phyloP scores from a whole-genome alignment of 2,329 filamentous ascomycete species.

The Albophoma yamanashiensis region DNA sequence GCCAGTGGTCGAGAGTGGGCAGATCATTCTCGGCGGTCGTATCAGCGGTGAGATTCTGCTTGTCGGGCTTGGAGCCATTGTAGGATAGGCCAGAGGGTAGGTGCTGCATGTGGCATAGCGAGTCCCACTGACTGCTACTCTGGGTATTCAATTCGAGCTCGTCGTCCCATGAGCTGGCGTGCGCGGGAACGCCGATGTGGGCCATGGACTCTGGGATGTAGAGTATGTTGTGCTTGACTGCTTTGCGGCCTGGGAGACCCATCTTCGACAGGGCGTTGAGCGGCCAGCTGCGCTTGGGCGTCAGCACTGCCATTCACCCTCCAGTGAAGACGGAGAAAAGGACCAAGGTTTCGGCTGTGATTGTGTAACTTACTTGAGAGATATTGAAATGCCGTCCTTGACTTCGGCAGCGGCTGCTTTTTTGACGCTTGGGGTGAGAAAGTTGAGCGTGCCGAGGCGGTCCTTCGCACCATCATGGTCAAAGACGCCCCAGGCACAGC shows the following conservation, averaged over 20 bases:
- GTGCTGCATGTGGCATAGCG: conserved; percentile 36
- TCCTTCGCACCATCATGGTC: conserved; percentile 34
- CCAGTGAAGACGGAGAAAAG: not conserved
- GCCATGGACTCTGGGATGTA: conserved; percentile 15
- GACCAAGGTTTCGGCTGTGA: not conserved
- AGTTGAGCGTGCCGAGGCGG: conserved; percentile 39
- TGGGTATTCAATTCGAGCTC: conserved; percentile 46
- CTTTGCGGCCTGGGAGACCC: conserved; percentile 21
- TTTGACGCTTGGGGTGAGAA: conserved; percentile 34
- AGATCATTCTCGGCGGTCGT: conserved; percentile 15
- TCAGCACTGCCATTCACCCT: not conserved
- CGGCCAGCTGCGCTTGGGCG: conserved; percentile 22
- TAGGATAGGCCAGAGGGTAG: conserved; percentile 33
- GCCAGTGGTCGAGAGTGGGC: conserved; percentile 36
- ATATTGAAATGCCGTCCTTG: conserved; percentile 34
- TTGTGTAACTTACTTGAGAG: conserved; percentile 33
- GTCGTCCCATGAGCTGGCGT: conserved; percentile 29
- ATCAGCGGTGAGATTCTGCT: conserved; percentile 16
- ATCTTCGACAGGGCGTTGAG: conserved; percentile 28
- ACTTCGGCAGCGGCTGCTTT: conserved; percentile 12
- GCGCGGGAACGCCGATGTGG: conserved; percentile 4
- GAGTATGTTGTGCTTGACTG: conserved; percentile 23
- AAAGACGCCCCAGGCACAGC: conserved; percentile 42
- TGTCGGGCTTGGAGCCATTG: conserved; percentile 33
- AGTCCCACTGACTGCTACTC: conserved; percentile 45